These are phyloP conservation scores for Trichoderma brevicompactum DNA, from an alignment of 2,329 filamentous ascomycete species.

Conservation along the genomic window DNA sequence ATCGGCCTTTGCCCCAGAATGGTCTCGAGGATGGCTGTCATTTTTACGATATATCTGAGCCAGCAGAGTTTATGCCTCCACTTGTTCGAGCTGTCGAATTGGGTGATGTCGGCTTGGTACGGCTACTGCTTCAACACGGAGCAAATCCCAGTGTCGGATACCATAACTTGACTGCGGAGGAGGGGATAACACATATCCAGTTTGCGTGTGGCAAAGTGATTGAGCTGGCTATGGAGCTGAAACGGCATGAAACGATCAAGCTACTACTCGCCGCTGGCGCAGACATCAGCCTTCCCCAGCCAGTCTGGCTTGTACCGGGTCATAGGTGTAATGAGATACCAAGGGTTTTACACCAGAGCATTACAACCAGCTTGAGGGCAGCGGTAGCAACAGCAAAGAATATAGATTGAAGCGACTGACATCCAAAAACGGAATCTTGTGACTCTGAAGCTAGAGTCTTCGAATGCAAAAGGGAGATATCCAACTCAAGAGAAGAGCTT, in stretches of 20 bases:
- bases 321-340: background rate
- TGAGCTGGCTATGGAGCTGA: slow-evolving; percentile 15
- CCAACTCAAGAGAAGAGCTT: no score
- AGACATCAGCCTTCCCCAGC: background rate
- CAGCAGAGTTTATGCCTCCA: no score
- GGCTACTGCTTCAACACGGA: slow-evolving; percentile 9
- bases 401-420: no score
- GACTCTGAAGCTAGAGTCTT: no score
- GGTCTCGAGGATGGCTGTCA: no score
- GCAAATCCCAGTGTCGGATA: slow-evolving; percentile 10
- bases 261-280: slow-evolving; percentile 13
- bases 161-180: background rate
- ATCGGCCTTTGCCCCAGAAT: no score
- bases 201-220: slow-evolving; percentile 3
- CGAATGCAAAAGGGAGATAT: no score
- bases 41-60: no score
- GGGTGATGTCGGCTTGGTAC: no score
- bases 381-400: no score
- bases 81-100: no score
- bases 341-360: slow-evolving; percentile 1
- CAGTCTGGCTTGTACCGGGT: background rate
- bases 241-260: background rate
- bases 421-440: no score
- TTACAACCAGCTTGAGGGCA: background rate
- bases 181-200: background rate